Conservation (phyloP, 345 rosid species). For the Lepidium sativum region DNA sequence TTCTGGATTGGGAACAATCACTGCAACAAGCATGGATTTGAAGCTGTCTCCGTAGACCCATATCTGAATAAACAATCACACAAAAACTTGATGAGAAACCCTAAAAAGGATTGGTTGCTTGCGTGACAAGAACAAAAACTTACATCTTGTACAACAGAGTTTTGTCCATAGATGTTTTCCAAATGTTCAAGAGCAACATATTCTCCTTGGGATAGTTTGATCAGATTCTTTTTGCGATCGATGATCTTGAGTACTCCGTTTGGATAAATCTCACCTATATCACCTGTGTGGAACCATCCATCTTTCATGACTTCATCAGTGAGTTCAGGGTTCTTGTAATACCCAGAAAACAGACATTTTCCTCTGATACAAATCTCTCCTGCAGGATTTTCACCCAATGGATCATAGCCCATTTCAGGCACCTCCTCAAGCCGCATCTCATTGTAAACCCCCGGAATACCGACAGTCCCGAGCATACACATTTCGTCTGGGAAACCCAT, state of each 20-base stretch:
- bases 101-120: neutral
- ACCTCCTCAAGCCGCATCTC: constrained; percentile 84
- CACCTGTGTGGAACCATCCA: constrained; percentile 98
- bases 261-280: constrained; percentile 68
- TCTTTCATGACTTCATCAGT: constrained; percentile 61
- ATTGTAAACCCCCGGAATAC: constrained; percentile 46
- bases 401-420: constrained; percentile 88
- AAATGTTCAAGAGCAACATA: constrained; percentile 73
- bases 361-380: constrained; percentile 93
- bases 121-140: constrained; percentile 9
- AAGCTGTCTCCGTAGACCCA: constrained; percentile 88
- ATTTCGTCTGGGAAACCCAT: constrained; percentile 71
- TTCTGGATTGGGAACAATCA: constrained; percentile 56
- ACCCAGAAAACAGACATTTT: constrained; percentile 56
- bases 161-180: constrained; percentile 52
- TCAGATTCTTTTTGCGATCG: constrained; percentile 79
- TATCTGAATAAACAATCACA: no score
- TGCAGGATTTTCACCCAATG: constrained; percentile 53
- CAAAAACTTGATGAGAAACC: neutral
- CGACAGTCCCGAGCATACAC: constrained; percentile 80
- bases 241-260: constrained; percentile 72
- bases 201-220: constrained; percentile 94
- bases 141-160: constrained; percentile 64
- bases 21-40: constrained; percentile 79
- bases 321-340: constrained; percentile 76